Evolutionary conservation across 805 yeast genomes (phyloP).

Genomic region (Yamadazyma paraphyllophila): DNA sequence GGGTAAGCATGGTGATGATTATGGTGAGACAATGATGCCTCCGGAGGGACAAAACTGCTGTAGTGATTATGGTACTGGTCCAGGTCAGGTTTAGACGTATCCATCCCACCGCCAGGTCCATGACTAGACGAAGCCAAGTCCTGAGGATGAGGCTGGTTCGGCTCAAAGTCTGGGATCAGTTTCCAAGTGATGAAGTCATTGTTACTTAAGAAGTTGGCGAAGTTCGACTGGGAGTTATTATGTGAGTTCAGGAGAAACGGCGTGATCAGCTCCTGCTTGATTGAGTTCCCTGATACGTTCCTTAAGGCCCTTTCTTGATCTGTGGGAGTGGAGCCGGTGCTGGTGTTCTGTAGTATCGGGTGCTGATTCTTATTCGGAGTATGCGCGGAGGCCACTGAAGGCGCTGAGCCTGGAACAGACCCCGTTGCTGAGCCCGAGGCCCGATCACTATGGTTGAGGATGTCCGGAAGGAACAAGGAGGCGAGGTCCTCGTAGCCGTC

Average conservation of each 20-base stretch:
- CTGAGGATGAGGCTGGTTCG: neutral
- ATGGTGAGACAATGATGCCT: conserved; percentile 15
- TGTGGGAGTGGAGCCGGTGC: neutral
- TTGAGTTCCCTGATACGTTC: neutral
- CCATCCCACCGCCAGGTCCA: neutral
- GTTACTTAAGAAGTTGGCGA: conserved; percentile 21
- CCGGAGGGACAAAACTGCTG: conserved; percentile 25
- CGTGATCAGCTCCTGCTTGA: conserved; percentile 1
- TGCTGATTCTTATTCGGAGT: neutral
- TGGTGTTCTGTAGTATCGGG: neutral
- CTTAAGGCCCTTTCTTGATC: conserved; percentile 5
- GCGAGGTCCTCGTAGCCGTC: conserved; percentile 39
- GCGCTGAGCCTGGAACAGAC: neutral
- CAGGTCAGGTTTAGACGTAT: neutral
- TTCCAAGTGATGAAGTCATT: conserved; percentile 18
- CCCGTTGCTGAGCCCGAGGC: neutral
- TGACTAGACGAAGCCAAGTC: neutral
- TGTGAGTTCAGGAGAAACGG: conserved; percentile 3
- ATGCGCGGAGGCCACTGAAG: neutral
- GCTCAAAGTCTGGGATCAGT: conserved; percentile 6
- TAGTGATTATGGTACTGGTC: conserved; percentile 25
- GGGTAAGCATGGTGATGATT: conserved; percentile 13
- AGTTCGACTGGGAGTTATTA: conserved; percentile 12
- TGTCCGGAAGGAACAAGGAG: conserved; percentile 41
- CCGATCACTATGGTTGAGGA: conserved; percentile 20